These are phyloP conservation scores for Peronosclerospora sorghi DNA, from an alignment of 352 stramenopile species.

Conservation along the genomic window DNA sequence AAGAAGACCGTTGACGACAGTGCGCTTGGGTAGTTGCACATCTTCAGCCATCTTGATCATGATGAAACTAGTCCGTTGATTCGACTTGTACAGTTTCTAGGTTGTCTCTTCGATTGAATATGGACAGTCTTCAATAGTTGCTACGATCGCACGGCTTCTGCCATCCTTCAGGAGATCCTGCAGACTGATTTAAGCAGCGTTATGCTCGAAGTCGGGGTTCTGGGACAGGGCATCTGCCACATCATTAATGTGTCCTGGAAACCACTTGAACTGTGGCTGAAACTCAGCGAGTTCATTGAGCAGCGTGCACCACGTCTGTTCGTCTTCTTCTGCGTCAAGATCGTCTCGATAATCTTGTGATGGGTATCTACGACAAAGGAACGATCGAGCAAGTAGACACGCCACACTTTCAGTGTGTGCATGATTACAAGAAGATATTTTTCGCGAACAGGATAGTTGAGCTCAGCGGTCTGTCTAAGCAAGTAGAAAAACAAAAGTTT, in stretches of 20 bases:
- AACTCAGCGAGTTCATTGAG: slow-evolving; percentile 5
- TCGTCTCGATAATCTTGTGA: not conserved
- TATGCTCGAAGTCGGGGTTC: not conserved
- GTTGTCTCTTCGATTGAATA: not conserved
- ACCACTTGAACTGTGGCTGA: slow-evolving; percentile 5
- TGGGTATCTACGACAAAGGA: not conserved
- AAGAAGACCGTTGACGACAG: not conserved
- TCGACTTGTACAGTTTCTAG: too few relatives aligned
- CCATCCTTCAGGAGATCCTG: not conserved
- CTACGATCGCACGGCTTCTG: not conserved
- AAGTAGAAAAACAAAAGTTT: too few relatives aligned
- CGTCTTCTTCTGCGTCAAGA: not conserved
- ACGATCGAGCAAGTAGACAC: not conserved
- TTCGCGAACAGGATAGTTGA: not conserved
- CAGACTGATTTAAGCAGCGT: not conserved
- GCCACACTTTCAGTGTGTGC: not conserved
- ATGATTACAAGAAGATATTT: not conserved
- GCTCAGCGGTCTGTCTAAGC: too few relatives aligned
- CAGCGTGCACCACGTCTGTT: too few relatives aligned
- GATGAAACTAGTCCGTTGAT: not conserved
- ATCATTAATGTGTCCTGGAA: slow-evolving; percentile 1
- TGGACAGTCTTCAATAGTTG: not conserved
- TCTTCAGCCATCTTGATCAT: not conserved
- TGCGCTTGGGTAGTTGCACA: not conserved
- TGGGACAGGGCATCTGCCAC: not conserved